These are phyloP conservation scores for Juncus inflexus DNA, from an alignment of 176 grass and related monocot species.

Conservation along the genomic window DNA sequence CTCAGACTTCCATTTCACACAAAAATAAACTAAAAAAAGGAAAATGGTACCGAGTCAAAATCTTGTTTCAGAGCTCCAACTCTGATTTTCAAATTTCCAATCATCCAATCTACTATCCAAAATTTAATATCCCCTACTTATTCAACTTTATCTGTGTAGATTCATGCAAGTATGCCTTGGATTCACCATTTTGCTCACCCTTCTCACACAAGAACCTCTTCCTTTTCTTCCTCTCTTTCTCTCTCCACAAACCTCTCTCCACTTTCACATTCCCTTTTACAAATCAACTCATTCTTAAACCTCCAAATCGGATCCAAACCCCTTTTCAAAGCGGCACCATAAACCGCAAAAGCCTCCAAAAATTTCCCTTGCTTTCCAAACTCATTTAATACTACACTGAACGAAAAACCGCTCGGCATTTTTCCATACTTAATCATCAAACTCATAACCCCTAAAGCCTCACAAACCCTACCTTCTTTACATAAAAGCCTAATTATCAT, in stretches of 20 bases:
- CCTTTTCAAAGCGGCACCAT: constrained; percentile 76
- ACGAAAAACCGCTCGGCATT: constrained; percentile 62
- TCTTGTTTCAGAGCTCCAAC: no score
- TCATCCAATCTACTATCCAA: no score
- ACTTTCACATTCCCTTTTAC: not conserved
- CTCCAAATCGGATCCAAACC: constrained; percentile 43
- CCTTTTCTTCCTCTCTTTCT: not conserved
- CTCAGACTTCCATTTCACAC: no score
- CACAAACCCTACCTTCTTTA: constrained; percentile 43
- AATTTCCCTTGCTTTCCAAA: constrained; percentile 45
- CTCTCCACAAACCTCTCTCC: not conserved
- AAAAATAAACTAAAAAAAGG: no score
- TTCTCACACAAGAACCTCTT: constrained; percentile 6
- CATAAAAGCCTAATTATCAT: constrained; percentile 72
- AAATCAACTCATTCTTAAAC: constrained; percentile 23
- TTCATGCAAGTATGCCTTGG: no score
- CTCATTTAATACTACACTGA: constrained; percentile 64
- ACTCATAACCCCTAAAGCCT: constrained; percentile 54
- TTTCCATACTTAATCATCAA: constrained; percentile 51
- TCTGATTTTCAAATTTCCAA: no score
- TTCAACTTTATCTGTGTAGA: no score
- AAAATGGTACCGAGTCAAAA: no score
- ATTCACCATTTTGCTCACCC: no score
- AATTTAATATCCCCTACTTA: no score
- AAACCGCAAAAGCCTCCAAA: constrained; percentile 59